Evolutionary conservation across 1,284 basidiomycete species (phyloP), one percentile per base, ranked within the genome.

Genomic region (Wallemia hederae): DNA sequence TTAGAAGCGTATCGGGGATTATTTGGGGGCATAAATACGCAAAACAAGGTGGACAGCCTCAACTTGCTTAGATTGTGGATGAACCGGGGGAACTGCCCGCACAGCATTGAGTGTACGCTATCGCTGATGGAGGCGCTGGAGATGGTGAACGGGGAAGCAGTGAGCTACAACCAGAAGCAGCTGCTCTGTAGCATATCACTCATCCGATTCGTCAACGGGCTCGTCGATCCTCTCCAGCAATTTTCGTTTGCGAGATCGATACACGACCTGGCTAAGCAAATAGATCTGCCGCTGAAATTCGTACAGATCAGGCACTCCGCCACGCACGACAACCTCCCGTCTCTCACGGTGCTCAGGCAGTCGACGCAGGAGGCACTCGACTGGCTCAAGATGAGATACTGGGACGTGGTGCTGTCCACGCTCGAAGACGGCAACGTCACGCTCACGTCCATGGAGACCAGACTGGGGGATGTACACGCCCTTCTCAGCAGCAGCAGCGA

Each of bases 251-350:
- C 92, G 1, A 77, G 89, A 39, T 84, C 90, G 1, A 96, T 98
- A 66, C 80, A 84, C 0, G 80, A 82, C 27, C 85, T 98, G 63
- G 90, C 94, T 0, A 74, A 78, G 1, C 82, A 89, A 63, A 77
- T 98, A 25, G 83, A 83, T 0, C 74, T 98, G 1, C 94, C 94
- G 0, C 72, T 77, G 0, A 89, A 85, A 79, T 76, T 98, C 22
- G 90, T 98, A n/a, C 86, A 96, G 64, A 74, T 98, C 2, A 77
- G 92, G 33, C 92, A 98, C 72, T 83, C 87, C 27, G 86, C 87
- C 9, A 98, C 92, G 1, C 92, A 98, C 68, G 92, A 98, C 67
- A 88, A 94, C 64, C 72, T 98, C 19, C 94, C 92, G 0, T 85
- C 84, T 63, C 73, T 97, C 1, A 78, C 80, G 59, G 72, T 91